These are phyloP conservation scores for Globisporangium camurandrum DNA, from an alignment of 352 stramenopile species.

Conservation along the genomic window DNA sequence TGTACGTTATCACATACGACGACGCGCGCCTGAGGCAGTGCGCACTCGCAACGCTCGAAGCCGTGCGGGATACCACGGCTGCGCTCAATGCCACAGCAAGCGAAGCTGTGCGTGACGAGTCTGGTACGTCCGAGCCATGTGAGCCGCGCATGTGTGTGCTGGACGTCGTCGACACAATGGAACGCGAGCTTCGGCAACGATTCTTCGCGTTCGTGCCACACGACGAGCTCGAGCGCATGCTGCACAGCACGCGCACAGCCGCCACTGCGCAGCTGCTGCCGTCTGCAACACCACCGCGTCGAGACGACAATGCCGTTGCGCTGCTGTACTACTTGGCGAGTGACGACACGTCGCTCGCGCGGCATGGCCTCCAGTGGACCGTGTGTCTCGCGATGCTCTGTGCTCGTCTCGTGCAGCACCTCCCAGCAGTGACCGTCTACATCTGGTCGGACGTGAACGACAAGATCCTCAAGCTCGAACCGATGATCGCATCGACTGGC, in stretches of 20 bases:
- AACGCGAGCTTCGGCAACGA: constrained; percentile 14
- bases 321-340: constrained; percentile 10
- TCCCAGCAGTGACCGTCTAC: constrained; percentile 48
- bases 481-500: constrained; percentile 23
- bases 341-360: constrained; percentile 1
- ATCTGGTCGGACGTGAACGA: constrained; percentile 62
- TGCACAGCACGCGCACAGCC: no score
- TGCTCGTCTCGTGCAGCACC: constrained; percentile 21
- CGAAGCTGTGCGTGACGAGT: no score
- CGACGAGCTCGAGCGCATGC: constrained; percentile 1
- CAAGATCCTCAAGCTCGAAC: constrained; percentile 55
- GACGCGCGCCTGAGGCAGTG: constrained; percentile 20
- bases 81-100: no score
- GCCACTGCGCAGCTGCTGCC: no score
- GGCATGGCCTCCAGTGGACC: constrained; percentile 53
- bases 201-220: constrained; percentile 26
- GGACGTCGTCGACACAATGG: constrained; percentile 18
- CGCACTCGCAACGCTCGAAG: constrained; percentile 24
- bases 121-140: not conserved
- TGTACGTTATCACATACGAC: constrained; percentile 55
- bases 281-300: not conserved
- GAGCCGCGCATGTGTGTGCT: constrained; percentile 5
- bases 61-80: no score
- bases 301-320: not conserved
- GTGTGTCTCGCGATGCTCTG: constrained; percentile 38